Conservation (phyloP, 2,329 filamentous ascomycete species). For the Bipolaris bicolor region DNA sequence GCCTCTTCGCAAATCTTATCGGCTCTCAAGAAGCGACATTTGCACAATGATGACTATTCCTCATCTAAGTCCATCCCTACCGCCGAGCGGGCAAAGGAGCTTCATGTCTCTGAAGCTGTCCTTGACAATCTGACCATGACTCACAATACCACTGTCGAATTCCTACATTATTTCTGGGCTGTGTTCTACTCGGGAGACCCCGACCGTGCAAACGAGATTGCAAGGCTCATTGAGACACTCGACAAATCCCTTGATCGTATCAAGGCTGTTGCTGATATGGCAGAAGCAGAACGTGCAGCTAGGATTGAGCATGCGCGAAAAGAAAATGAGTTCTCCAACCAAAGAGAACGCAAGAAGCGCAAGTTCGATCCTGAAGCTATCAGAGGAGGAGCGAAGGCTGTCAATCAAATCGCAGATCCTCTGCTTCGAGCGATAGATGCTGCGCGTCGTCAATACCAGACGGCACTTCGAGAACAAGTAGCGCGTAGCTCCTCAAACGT, state of each 20-base stretch:
- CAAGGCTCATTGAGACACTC: conserved; percentile 81
- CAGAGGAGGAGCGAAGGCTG: conserved; percentile 76
- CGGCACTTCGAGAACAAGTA: conserved; percentile 68
- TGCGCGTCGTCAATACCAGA: conserved; percentile 74
- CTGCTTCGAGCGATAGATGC: conserved; percentile 72
- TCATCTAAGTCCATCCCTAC: conserved; percentile 32
- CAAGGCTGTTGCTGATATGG: conserved; percentile 77
- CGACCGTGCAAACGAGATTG: conserved; percentile 78
- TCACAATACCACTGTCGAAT: conserved; percentile 92
- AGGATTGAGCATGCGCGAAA: conserved; percentile 70
- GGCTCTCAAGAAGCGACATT: conserved; percentile 67
- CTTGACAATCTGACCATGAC: conserved; percentile 73
- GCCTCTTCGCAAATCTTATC: conserved; percentile 71
- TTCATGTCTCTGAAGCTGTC: conserved; percentile 51
- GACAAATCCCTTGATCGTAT: conserved; percentile 79
- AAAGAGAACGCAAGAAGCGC: conserved; percentile 75
- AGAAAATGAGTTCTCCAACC: conserved; percentile 72
- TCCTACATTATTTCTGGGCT: conserved; percentile 96
- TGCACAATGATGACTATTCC: conserved; percentile 57
- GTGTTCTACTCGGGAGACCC: conserved; percentile 88
- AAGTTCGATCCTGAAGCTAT: conserved; percentile 71
- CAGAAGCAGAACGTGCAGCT: conserved; percentile 74
- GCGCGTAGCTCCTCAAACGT: conserved; percentile 17
- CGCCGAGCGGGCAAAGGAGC: conserved; percentile 38
- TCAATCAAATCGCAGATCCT: conserved; percentile 77